Percentiles rank a stretch among this genome's conserved stretches.
Conservation (phyloP, 108 stramenopile species). For the Mediolabrus comicus region DNA sequence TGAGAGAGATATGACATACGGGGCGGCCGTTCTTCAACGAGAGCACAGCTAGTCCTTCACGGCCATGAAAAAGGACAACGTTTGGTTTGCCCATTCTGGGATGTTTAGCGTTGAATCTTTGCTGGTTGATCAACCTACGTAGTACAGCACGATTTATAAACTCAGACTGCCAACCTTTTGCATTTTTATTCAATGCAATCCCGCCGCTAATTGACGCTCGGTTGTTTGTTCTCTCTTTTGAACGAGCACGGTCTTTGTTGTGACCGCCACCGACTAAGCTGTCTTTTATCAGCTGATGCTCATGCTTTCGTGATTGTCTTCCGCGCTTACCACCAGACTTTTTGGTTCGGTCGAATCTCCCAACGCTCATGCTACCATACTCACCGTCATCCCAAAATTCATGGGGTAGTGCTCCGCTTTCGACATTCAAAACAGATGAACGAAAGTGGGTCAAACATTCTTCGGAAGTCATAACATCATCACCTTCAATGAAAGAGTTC, state of each 20-base stretch:
- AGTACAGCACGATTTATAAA: constrained; percentile 35
- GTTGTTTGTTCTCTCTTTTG: not conserved
- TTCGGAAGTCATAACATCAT: constrained; percentile 48
- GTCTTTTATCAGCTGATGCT: not conserved
- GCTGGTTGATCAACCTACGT: constrained; percentile 30
- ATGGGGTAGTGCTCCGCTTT: constrained; percentile 45
- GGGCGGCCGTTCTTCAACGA: constrained; percentile 81
- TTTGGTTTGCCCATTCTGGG: constrained; percentile 68
- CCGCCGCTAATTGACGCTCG: not conserved
- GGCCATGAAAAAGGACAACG: constrained; percentile 60
- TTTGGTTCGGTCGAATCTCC: constrained; percentile 42
- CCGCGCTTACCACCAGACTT: constrained; percentile 27
- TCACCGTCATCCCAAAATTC: constrained; percentile 44
- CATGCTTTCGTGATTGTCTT: constrained; percentile 3
- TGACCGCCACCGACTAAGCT: constrained; percentile 8
- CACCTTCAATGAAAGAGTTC: constrained; percentile 43
- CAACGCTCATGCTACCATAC: constrained; percentile 36
- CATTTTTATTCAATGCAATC: not conserved
- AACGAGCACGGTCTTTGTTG: constrained; percentile 1
- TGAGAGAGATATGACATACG: constrained; percentile 72
- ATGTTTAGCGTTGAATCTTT: constrained; percentile 38
- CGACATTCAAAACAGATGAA: constrained; percentile 31
- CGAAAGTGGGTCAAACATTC: constrained; percentile 49
- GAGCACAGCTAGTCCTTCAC: constrained; percentile 70
- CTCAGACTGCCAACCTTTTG: constrained; percentile 36